Conservation (phyloP, 805 yeast genomes). For the Tetrapisispora nanseiensis region DNA sequence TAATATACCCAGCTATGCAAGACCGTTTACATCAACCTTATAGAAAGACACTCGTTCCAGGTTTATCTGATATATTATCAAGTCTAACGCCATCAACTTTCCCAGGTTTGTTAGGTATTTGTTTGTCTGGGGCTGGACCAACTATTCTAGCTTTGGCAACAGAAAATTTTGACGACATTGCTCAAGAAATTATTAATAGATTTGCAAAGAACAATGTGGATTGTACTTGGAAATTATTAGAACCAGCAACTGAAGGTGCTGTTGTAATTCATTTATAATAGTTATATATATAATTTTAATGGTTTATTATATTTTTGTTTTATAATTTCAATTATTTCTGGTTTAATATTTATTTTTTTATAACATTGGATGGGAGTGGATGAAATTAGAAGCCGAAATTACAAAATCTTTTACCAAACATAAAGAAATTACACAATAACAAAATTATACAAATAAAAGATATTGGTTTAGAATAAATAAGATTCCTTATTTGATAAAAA, state of each 20-base stretch:
- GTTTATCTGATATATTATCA: slow-evolving; percentile 68
- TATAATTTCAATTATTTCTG: neutral
- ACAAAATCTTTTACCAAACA: too few species aligned
- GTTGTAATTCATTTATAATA: slow-evolving; percentile 29
- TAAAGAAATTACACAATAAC: too few species aligned
- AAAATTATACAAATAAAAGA: too few species aligned
- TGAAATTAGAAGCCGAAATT: too few species aligned
- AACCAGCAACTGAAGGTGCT: slow-evolving; percentile 85
- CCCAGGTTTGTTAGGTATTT: slow-evolving; percentile 84
- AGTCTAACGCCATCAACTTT: slow-evolving; percentile 73
- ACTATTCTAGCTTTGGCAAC: slow-evolving; percentile 92
- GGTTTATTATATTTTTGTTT: neutral
- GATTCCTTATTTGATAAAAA: too few species aligned
- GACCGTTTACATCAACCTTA: slow-evolving; percentile 97
- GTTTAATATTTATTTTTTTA: too few species aligned
- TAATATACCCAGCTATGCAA: slow-evolving; percentile 92
- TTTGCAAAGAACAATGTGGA: slow-evolving; percentile 57
- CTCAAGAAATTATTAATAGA: slow-evolving; percentile 58
- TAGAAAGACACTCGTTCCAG: slow-evolving; percentile 85
- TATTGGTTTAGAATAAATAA: too few species aligned
- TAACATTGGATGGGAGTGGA: too few species aligned
- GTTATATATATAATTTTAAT: neutral
- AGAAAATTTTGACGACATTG: slow-evolving; percentile 73
- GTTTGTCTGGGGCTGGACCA: slow-evolving; percentile 97
- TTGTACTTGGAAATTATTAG: slow-evolving; percentile 77